phyloP scores from a whole-genome alignment of 139 green algal species.

The Astrephomene gubernaculifera region DNA sequence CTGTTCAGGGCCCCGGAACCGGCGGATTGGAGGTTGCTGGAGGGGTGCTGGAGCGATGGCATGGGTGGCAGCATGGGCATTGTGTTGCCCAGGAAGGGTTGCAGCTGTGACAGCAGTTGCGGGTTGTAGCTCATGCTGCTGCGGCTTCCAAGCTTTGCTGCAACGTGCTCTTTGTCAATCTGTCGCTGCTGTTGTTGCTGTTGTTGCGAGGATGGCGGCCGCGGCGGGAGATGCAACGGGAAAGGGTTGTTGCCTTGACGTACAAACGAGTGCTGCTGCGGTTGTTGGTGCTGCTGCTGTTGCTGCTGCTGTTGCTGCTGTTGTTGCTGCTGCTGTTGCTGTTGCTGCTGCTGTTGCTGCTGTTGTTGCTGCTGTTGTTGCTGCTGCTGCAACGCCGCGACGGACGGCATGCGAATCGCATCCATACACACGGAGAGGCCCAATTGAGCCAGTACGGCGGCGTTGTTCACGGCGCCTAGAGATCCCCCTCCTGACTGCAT shows the following conservation, averaged over 20 bases:
- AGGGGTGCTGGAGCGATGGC: no score
- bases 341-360: slow-evolving; percentile 5
- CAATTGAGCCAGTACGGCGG: background rate
- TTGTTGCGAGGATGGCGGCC: no score
- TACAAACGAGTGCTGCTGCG: background rate
- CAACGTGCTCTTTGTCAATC: no score
- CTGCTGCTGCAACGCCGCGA: background rate
- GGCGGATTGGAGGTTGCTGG: background rate
- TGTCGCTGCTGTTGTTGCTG: no score
- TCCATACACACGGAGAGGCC: background rate
- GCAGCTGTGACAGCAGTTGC: no score
- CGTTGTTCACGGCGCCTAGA: background rate
- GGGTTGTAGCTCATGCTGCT: no score
- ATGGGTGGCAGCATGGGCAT: no score
- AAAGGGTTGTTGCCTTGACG: background rate
- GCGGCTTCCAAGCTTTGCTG: no score
- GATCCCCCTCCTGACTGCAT: no score
- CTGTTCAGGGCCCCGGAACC: background rate
- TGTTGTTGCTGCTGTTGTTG: background rate
- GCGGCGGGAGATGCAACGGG: no score
- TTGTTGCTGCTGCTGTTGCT: background rate
- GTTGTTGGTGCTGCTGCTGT: background rate
- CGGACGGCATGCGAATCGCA: background rate
- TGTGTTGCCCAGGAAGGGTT: no score
- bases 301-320: no score